phyloP scores from a whole-genome alignment of 1,284 basidiomycete genomes.

The Boletus hoseneyae region DNA sequence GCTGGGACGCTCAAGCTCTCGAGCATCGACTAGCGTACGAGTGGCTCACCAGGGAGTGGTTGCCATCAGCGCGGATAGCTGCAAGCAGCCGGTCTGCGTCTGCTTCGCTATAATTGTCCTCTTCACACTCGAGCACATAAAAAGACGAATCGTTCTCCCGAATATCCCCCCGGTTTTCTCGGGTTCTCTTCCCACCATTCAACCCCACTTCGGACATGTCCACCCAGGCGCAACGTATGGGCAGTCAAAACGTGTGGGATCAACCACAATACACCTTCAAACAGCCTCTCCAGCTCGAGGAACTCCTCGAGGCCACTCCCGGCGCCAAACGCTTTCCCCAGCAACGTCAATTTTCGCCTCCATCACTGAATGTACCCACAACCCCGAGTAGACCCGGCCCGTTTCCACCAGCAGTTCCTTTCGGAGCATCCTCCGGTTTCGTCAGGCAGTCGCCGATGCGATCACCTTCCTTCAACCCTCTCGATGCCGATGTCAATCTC shows the following conservation, averaged over 20 bases:
- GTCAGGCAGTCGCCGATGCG: conserved; percentile 11
- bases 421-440: conserved; percentile 12
- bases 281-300: conserved; percentile 40
- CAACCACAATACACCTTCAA: conserved; percentile 15
- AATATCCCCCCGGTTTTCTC: not conserved
- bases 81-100: conserved; percentile 9
- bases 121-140: not conserved
- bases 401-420: conserved; percentile 13
- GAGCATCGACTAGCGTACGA: not conserved
- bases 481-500: conserved; percentile 6
- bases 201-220: conserved; percentile 18
- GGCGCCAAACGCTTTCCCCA: conserved; percentile 14
- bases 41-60: not conserved
- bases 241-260: conserved; percentile 20
- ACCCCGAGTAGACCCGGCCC: conserved; percentile 11
- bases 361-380: conserved; percentile 1
- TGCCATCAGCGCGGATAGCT: not conserved
- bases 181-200: not conserved
- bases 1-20: not conserved
- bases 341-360: conserved; percentile 12
- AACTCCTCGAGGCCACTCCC: conserved; percentile 28
- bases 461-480: conserved; percentile 11
- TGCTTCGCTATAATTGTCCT: not conserved
- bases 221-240: conserved; percentile 19
- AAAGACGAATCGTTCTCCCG: not conserved